phyloP scores from a whole-genome alignment of 2,329 filamentous ascomycete species.

The Didymella arachidicola region DNA sequence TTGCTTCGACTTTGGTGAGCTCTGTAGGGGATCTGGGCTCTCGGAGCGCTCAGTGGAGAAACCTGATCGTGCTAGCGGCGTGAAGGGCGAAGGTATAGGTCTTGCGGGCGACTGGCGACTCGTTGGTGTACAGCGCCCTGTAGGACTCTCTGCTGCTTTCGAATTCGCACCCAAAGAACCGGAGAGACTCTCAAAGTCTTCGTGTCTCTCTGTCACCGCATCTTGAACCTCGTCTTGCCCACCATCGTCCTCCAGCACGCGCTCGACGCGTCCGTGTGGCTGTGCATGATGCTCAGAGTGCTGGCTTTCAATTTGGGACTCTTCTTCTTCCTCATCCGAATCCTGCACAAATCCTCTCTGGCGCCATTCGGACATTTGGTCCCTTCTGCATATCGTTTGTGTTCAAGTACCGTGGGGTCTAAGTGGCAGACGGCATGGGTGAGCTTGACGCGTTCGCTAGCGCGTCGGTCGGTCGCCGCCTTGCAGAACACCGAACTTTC shows the following conservation, averaged over 20 bases:
- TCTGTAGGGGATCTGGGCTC: conserved; percentile 45
- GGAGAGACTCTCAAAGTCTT: not conserved
- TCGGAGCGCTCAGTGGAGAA: conserved; percentile 26
- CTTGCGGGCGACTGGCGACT: conserved; percentile 22
- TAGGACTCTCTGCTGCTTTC: not conserved
- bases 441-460: conserved; percentile 25
- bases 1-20: conserved; percentile 22
- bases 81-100: conserved; percentile 30
- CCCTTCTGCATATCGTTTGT: conserved; percentile 46
- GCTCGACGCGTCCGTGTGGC: conserved; percentile 31
- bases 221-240: not conserved
- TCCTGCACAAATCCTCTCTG: conserved; percentile 59
- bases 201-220: not conserved
- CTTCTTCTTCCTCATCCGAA: conserved; percentile 59
- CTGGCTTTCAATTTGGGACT: conserved; percentile 40
- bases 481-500: conserved; percentile 27
- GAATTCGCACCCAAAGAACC: not conserved
- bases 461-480: conserved; percentile 21
- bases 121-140: not conserved
- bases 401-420: conserved; percentile 26
- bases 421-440: conserved; percentile 24
- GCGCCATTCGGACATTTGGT: conserved; percentile 60
- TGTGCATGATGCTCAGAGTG: conserved; percentile 21
- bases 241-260: conserved; percentile 21
- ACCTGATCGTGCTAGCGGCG: conserved; percentile 20